Base-by-base conservation (phyloP, 1,284 basidiomycete species). In the Chondrostereum purpureum region DNA sequence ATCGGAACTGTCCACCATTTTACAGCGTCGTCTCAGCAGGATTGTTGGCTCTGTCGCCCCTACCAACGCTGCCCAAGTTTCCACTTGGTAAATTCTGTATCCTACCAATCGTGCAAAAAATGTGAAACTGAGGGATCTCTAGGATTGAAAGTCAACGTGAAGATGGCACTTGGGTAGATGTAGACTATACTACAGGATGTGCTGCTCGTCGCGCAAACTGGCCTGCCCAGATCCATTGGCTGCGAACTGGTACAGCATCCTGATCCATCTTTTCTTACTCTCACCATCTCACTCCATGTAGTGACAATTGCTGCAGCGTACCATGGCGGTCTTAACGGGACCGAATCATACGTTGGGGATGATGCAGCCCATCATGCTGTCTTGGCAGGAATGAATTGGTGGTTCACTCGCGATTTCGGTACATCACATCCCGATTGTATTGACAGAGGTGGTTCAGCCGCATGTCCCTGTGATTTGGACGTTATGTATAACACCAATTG, bases 401-500 rank as follows among this genome's bases (percentile, higher is more conserved):
- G 82, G 81, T 83, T 83, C 51, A 55, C 53, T 4, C 75, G 74
- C 45, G 82, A 84, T 58, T 81, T 77, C 54, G 72, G 68, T 8
- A 8, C n/a, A 31, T 8, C 8, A 3, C 64, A 67, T 27, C 52
- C 60, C 3, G 69, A 63, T 13, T 85, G 82, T 55, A 58, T 83
- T 20, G 73, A 75, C 48, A 59, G 59, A 3, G 79, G 79, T 0
- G 78, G 79, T 0, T 63, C 61, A 1, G 49, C 55, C 10, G 52
- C 58, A 6, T 82, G 80, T 52, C 73, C 77, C 2, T 82, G 78
- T 52, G 65, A 63, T 6, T 76, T 77, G 11, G 68, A 75, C 1
- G 80, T 65, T 61, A 79, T 52, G 18, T 80, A 77, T 80, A 83
- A 84, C 53, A 74, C 72, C 45, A 86, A 87, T 56, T 87, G 83